Base-by-base conservation (phyloP, 2,329 filamentous ascomycete species). In the Cladosporium oxysporum region DNA sequence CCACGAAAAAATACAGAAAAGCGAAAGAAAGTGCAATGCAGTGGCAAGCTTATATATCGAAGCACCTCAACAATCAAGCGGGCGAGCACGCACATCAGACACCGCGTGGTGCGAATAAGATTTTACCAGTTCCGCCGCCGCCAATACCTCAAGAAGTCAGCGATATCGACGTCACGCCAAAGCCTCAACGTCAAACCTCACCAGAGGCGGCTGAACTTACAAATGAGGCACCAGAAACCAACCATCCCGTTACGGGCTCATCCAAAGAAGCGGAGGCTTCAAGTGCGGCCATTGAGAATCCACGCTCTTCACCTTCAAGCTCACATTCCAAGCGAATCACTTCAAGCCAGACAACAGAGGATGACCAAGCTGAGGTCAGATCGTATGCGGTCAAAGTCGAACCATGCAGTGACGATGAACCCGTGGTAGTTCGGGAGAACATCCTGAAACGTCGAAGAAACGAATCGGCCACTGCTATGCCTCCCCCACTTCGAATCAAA, bases 261-360 rank as follows among this genome's bases (percentile, higher is more conserved):
- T 21, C 21, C 33, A 31, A 31, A 26, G 53, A 26, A 23, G 14
- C 47, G 7, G 41, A 16, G 26, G n/a, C n/a, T 26, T 59, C 58
- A 18, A 33, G n/a, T 29, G 52, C 6, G 12, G 16, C n/a, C 44
- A 37, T 49, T 44, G n/a, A 57, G 28, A 12, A 49, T 10, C 18
- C 5, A 18, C 14, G 21, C 18, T 50, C 58, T 21, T 28, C 61
- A 21, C 33, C 37, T 41, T 58, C 63, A 41, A 58, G 23, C 50
- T 7, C 62, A 28, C 29, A 59, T n/a, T 23, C 58, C 6, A 49
- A 63, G n/a, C 58, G 41, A 6, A 66, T 73, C 5, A 72, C 72
- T 16, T 83, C 81, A 1, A 82, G 80, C 64, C 81, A 83, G 68
- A 82, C 79, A 2, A 83, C 81, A 5, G 77, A 78, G 10, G 58